Evolutionary conservation across 495 filamentous ascomycete species (phyloP).

Genomic region (Penicillium coffeae): DNA sequence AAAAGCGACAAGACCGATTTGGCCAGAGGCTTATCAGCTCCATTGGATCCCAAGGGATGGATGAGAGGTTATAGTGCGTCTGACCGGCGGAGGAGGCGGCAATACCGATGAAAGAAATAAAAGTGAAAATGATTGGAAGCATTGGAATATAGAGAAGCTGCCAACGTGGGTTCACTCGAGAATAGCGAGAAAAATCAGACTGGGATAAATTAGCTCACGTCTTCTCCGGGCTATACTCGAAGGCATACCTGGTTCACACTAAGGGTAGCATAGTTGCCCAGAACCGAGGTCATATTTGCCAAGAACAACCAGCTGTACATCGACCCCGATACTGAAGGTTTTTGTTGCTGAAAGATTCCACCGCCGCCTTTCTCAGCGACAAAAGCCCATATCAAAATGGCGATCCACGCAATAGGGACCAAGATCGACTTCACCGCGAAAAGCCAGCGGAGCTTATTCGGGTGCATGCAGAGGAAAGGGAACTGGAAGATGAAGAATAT

Average conservation of each 20-base stretch:
- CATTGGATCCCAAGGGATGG: conserved; percentile 45
- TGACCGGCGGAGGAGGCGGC: conserved; percentile 44
- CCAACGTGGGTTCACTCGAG: conserved; percentile 39
- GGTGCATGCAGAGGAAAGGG: conserved; percentile 45
- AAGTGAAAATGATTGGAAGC: conserved; percentile 47
- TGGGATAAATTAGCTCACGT: conserved; percentile 11
- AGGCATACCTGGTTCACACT: conserved; percentile 40
- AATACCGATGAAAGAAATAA: conserved; percentile 49
- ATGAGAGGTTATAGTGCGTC: conserved; percentile 31
- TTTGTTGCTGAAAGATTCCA: conserved; percentile 27
- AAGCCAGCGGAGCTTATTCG: conserved; percentile 43
- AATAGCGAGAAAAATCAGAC: conserved; percentile 49
- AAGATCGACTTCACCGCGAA: conserved; percentile 44
- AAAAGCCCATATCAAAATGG: conserved; percentile 49
- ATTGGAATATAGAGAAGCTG: conserved; percentile 46
- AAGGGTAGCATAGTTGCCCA: conserved; percentile 43
- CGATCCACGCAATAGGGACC: conserved; percentile 44
- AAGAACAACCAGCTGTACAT: conserved; percentile 44
- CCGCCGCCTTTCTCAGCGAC: conserved; percentile 33
- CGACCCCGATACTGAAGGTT: conserved; percentile 29
- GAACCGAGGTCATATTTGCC: conserved; percentile 41
- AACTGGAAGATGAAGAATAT: conserved; percentile 50
- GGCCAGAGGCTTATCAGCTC: conserved; percentile 43
- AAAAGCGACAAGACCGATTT: conserved; percentile 50
- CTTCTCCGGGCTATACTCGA: neutral